These are phyloP conservation scores for Thelonectria rubi DNA, from an alignment of 2,329 filamentous ascomycete genomes.

Conservation along the genomic window DNA sequence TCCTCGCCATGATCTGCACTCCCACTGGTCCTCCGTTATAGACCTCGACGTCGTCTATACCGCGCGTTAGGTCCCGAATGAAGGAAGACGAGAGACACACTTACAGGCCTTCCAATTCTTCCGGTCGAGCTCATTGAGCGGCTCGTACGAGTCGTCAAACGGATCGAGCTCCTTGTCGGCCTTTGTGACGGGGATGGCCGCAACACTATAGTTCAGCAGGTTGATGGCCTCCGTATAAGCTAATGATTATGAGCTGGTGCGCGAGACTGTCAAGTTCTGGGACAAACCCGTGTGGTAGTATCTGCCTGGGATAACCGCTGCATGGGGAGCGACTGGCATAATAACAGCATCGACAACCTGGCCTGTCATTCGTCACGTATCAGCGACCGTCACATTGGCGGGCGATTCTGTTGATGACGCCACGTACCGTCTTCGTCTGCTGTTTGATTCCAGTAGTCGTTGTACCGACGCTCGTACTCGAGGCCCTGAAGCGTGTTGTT, in stretches of 20 bases:
- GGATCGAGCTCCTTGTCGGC: conserved; percentile 61
- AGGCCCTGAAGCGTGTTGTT: conserved; percentile 62
- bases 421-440: conserved; percentile 56
- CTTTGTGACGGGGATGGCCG: conserved; percentile 63
- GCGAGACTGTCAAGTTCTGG: accelerated
- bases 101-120: conserved; percentile 59
- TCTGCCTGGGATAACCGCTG: conserved; percentile 8
- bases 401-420: too few relatives aligned
- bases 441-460: conserved; percentile 72
- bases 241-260: conserved; percentile 8
- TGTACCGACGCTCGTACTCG: conserved; percentile 64
- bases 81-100: conserved; percentile 24
- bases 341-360: conserved; percentile 11
- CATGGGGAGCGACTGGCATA: conserved; percentile 14
- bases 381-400: neutral
- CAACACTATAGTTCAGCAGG: conserved; percentile 63
- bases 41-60: conserved; percentile 12
- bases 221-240: conserved; percentile 56
- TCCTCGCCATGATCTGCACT: conserved; percentile 26
- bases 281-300: conserved; percentile 30
- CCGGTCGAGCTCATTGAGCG: conserved; percentile 54
- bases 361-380: neutral
- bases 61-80: neutral
- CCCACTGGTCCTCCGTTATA: conserved; percentile 31
- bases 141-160: conserved; percentile 48